phyloP scores from a whole-genome alignment of 108 stramenopile genomes.

The Discostella stelligeroides region DNA sequence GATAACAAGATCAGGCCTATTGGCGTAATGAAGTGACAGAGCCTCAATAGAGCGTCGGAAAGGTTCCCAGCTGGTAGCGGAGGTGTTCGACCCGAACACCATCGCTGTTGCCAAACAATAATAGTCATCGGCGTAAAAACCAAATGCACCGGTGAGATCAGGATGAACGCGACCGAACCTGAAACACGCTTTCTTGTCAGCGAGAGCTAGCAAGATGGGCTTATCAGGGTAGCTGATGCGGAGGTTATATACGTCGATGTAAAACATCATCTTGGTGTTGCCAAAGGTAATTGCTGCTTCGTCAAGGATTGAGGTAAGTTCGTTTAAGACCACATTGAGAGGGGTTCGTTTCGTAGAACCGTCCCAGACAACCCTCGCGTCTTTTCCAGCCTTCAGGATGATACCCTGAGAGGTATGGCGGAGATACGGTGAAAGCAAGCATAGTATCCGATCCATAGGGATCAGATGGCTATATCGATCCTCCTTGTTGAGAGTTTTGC shows the following conservation, averaged over 20 bases:
- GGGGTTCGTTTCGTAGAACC: not conserved
- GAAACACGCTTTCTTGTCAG: not conserved
- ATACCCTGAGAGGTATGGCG: constrained; percentile 1
- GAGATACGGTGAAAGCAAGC: not conserved
- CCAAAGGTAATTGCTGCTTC: constrained; percentile 4
- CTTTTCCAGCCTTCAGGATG: not conserved
- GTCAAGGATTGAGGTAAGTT: not conserved
- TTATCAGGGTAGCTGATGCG: not conserved
- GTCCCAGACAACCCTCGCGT: not conserved
- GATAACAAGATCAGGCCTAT: not conserved
- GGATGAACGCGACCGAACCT: not conserved
- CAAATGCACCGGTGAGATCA: constrained; percentile 8
- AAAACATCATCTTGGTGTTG: not conserved
- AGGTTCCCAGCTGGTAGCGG: constrained; percentile 12
- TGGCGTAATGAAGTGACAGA: not conserved
- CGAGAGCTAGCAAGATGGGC: not conserved
- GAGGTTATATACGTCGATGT: constrained; percentile 1
- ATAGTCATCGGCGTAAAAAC: not conserved
- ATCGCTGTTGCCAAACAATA: constrained; percentile 4
- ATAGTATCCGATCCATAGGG: not conserved
- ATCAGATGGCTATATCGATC: constrained; percentile 4
- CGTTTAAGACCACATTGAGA: not conserved
- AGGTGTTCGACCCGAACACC: constrained; percentile 6
- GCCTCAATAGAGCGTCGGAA: constrained; percentile 11
- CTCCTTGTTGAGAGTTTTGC: constrained; percentile 1